phyloP scores from a whole-genome alignment of 1,284 basidiomycete genomes.

The Leccinum subrobustum region DNA sequence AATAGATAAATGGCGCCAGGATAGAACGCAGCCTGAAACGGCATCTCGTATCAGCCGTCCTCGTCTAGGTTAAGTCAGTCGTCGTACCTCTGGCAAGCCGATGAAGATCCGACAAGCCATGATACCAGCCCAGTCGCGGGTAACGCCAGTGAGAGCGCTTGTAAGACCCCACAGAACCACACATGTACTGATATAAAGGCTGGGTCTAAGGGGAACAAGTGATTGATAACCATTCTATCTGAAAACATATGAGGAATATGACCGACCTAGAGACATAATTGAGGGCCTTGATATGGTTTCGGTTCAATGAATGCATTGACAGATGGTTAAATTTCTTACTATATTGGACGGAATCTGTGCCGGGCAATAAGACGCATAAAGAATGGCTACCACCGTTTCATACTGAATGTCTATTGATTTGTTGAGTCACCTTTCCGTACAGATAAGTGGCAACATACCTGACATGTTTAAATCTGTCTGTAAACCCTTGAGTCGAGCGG shows the following conservation, averaged over 20 bases:
- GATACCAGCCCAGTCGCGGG: slow-evolving; percentile 1
- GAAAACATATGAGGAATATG: neutral
- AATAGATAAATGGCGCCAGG: slow-evolving; percentile 64
- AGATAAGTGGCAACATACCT: neutral
- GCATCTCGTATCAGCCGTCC: neutral
- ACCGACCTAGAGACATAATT: slow-evolving; percentile 1
- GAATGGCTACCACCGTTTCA: neutral
- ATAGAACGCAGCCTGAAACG: slow-evolving; percentile 58
- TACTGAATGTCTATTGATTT: neutral
- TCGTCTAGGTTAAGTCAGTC: neutral
- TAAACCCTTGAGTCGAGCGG: slow-evolving; percentile 2
- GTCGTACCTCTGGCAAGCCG: neutral
- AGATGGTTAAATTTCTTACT: neutral
- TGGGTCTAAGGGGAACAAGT: neutral
- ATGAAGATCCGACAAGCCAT: neutral
- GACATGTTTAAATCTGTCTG: neutral
- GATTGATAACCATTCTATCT: neutral
- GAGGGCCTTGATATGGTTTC: neutral
- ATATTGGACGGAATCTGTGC: slow-evolving; percentile 1
- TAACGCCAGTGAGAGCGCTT: neutral
- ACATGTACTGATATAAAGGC: neutral
- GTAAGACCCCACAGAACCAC: slow-evolving; percentile 1
- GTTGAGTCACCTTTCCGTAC: slow-evolving; percentile 25
- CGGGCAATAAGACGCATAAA: slow-evolving; percentile 1
- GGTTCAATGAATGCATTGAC: neutral